Evolutionary conservation across 1,284 basidiomycete genomes (phyloP).

Genomic region (Rhodotorula sp.): DNA sequence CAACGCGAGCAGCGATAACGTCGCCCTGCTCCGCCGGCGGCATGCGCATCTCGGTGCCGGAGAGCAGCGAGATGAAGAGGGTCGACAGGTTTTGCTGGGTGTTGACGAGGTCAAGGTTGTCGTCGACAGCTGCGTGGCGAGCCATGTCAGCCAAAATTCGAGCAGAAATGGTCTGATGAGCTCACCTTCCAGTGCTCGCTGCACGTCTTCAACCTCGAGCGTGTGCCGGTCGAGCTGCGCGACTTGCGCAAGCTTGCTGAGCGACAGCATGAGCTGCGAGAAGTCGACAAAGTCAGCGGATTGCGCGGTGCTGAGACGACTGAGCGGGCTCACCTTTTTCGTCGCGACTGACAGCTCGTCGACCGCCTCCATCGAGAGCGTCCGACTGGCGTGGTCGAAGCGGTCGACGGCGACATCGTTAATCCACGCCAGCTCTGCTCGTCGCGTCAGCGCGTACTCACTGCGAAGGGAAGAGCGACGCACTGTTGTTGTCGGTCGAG

Average conservation of each 20-base stretch:
- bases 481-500: constrained; percentile 59
- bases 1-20: constrained; percentile 12
- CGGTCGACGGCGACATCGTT: constrained; percentile 74
- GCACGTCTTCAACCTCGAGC: constrained; percentile 41
- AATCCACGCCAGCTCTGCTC: constrained; percentile 69
- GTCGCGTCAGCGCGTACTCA: neutral
- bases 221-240: constrained; percentile 60
- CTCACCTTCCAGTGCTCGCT: constrained; percentile 48
- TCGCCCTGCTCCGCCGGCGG: constrained; percentile 52
- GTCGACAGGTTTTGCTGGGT: constrained; percentile 55
- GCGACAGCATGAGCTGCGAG: constrained; percentile 76
- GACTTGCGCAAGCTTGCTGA: constrained; percentile 82
- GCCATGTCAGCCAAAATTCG: constrained; percentile 28
- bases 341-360: constrained; percentile 60
- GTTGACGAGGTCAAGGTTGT: constrained; percentile 56
- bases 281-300: neutral
- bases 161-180: neutral
- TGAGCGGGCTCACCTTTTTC: constrained; percentile 62
- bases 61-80: constrained; percentile 35
- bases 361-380: constrained; percentile 64
- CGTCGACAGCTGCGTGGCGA: constrained; percentile 49
- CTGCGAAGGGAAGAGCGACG: neutral
- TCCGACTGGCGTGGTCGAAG: constrained; percentile 64
- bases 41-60: constrained; percentile 40
- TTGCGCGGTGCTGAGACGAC: too few relatives aligned